Evolutionary conservation across 2,329 filamentous ascomycete species (phyloP).

Genomic region (Neonectria faginata): DNA sequence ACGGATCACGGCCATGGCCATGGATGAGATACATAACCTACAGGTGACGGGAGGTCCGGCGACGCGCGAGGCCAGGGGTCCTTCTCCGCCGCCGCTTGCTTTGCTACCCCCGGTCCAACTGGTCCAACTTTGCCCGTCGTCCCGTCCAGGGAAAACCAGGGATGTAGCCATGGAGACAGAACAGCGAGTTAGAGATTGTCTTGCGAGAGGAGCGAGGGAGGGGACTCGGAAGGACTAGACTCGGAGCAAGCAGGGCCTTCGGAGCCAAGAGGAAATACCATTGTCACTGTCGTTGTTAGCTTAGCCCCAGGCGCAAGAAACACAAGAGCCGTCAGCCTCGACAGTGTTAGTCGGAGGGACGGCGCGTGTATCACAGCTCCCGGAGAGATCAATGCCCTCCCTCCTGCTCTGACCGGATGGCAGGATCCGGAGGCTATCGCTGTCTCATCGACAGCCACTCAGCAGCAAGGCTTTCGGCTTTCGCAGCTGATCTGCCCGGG

Average conservation of each 20-base stretch:
- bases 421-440: conserved; percentile 35
- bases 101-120: conserved; percentile 27
- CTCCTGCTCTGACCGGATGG: conserved; percentile 23
- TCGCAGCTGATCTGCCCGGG: conserved; percentile 23
- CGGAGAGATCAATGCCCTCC: conserved; percentile 35
- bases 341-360: conserved; percentile 2
- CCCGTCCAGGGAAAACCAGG: conserved; percentile 25
- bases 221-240: conserved; percentile 10
- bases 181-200: conserved; percentile 31
- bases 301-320: conserved; percentile 25
- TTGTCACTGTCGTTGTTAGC: conserved; percentile 11
- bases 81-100: conserved; percentile 24
- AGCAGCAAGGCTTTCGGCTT: conserved; percentile 33
- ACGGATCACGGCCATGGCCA: conserved; percentile 28
- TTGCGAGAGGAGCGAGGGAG: conserved; percentile 30
- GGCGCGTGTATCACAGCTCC: conserved; percentile 32
- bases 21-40: conserved; percentile 36
- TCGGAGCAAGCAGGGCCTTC: not conserved
- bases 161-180: conserved; percentile 1
- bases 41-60: conserved; percentile 43
- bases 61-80: conserved; percentile 39
- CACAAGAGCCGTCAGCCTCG: conserved; percentile 39
- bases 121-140: conserved; percentile 26
- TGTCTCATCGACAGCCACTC: conserved; percentile 36
- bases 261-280: conserved; percentile 26